Evolutionary conservation across 805 yeast genomes (phyloP), one percentile per base, ranked within the genome.

Genomic region (Wickerhamomyces tratensis): DNA sequence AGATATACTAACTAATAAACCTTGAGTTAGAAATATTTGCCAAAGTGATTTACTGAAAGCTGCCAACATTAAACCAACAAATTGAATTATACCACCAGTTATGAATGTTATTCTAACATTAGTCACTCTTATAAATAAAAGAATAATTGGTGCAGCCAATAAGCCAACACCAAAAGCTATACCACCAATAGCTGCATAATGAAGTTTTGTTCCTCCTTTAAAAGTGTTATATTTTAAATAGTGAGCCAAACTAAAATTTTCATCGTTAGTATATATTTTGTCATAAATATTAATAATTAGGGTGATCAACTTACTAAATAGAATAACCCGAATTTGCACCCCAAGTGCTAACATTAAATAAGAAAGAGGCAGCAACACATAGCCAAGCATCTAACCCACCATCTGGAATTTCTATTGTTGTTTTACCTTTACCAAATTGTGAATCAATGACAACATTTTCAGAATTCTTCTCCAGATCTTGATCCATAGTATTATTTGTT

Each of bases 21-120:
- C 84, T 53, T 77, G 82, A 7, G 81, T 73, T 42, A 76, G 54
- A 50, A 65, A 74, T 26, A 78, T 45, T 48, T 77, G 74, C 83
- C 83, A 78, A n/a, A 72, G 50, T 30, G 66, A 64, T 8, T 57
- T 64, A 4, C 76, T 52, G 50, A 67, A 75, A 29, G 78, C 72
- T 2, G 83, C 82, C 49, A 77, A 48, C 50, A 78, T 49, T 33
- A 70, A 56, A 1, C 72, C 76, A 0, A 64, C 68, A 45, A 77
- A 70, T 49, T 77, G 80, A 36, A 67, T 39, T 7, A 61, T 43
- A 26, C 66, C 62, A 0, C 83, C 85, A 5, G 69, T 30, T 1
- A 57, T 43, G 13, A 76, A 63, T 3, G 69, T 65, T 8, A 56
- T 37, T 42, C 65, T 68, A 5, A 66, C 50, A 0, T 78, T 76